Evolutionary conservation across 768 basidiomycete genomes (phyloP).

Genomic region (Phaffia tasmanica): DNA sequence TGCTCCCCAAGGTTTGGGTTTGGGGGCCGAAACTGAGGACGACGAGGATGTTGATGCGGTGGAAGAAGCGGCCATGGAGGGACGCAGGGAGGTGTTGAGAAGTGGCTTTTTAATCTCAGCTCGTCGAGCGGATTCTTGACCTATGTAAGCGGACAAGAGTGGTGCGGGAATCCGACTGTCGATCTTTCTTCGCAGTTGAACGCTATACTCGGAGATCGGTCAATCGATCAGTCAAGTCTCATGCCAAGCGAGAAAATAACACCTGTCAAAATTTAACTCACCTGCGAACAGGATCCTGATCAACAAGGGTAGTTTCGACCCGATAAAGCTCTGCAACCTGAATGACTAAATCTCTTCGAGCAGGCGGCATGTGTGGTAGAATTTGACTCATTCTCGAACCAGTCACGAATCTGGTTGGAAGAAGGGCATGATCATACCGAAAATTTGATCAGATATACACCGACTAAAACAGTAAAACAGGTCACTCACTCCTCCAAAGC

Average conservation of each 20-base stretch:
- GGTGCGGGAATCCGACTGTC: slow-evolving; percentile 71
- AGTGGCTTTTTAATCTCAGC: neutral
- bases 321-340: slow-evolving; percentile 69
- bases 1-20: slow-evolving; percentile 10
- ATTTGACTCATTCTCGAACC: slow-evolving; percentile 22
- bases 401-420: slow-evolving; percentile 13
- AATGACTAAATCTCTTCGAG: slow-evolving; percentile 24
- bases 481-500: slow-evolving; percentile 62
- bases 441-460: neutral
- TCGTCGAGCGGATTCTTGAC: neutral
- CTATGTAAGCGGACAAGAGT: slow-evolving; percentile 47
- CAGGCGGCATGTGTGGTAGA: slow-evolving; percentile 22
- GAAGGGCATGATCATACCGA: slow-evolving; percentile 11
- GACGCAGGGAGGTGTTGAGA: slow-evolving; percentile 11
- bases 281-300: slow-evolving; percentile 77
- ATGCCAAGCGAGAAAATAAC: neutral
- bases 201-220: slow-evolving; percentile 40
- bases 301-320: slow-evolving; percentile 74
- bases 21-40: neutral
- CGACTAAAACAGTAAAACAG: slow-evolving; percentile 1
- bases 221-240: slow-evolving; percentile 6
- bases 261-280: slow-evolving; percentile 29
- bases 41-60: neutral
- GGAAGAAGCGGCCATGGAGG: neutral
- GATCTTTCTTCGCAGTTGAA: slow-evolving; percentile 67